Evolutionary conservation across 2,329 filamentous ascomycete genomes (phyloP), one percentile per base, ranked within the genome.

Genomic region (Cladosporium sp.): DNA sequence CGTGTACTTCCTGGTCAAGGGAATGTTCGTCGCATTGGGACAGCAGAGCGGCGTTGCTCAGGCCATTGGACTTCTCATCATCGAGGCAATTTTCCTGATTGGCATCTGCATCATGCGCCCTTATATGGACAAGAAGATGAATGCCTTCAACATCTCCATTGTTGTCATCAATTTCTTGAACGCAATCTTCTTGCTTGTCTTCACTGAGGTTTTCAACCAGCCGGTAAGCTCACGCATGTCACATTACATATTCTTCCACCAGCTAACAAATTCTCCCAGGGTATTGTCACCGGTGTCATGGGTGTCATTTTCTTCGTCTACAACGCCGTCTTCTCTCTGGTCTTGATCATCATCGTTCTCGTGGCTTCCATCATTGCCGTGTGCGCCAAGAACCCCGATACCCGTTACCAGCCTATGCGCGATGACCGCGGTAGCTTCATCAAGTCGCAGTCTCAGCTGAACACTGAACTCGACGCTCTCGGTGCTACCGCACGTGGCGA

Each of bases 121-220:
- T 15, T 97, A 89, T 86, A 97, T 97, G 92, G 92, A 96, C 78
- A 96, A 96, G 82, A 92, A 91, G 74, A 96, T 89, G 55, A 97
- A 96, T 70, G 85, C 85, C 42, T 95, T 96, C 79, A 96, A 96
- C 73, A 96, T 97, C 64, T 82, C 89, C 54, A 96, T 96, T 62
- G 86, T 84, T 56, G 86, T 83, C 40, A 78, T 96, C 70, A 96
- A 96, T 76, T 95, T 96, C 69, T 69, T 96, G 63, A 95, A 93
- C 71, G 80, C 86, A 50, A 84, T 96, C 68, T 95, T 95, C 75
- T 75, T 96, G 29, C 77, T 97, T 50, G 82, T 96, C 61, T 96
- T 96, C 74, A 89, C 89, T 19, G 80, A 86, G 54, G 82, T 96
- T 42, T 96, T 96, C 71, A 84, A 86, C 58, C 85, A 90, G 59